Evolutionary conservation across 2,329 filamentous ascomycete species (phyloP), one percentile per base, ranked within the genome.

Genomic region (Ophiocordyceps polyrhachis-furcata): DNA sequence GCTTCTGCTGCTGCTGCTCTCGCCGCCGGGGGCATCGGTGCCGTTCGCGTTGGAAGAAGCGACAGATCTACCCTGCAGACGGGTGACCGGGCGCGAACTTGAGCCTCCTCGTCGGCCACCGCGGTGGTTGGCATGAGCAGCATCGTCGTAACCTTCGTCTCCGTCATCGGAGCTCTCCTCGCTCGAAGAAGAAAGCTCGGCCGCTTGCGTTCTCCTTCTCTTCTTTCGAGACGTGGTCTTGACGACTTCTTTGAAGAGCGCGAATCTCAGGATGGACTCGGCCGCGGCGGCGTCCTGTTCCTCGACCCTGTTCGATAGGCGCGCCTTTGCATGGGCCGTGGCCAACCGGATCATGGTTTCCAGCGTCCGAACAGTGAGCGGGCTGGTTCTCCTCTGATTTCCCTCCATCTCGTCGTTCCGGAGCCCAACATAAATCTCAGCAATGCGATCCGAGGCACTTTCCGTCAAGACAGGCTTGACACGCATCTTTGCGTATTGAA

Each of bases 251-350:
- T 96, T 96, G 73, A 98, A 98, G 32, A 98, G 72, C 2, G 91
- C 93, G 57, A 95, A 98, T 17, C 91, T 77, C 29, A 98, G 67
- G 51, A 98, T 93, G 9, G 78, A 74, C 60, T 98, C 89, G 11
- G 91, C 91, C 31, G 87, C 80, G 44, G 83, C 66, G 1, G 89
- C 88, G 60, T 98, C 91, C 45, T 81, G 79, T 59, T 93, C 76
- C 0, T 83, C 87, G 40, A 98, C 91, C 14, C 70, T 74, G 3
- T 69, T 61, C 0, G 82, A 76, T 5, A 98, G 74, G 4, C 91
- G 83, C 91, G 98, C 96, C 63, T 95, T 95, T 42, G 91, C 93
- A 62, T 98, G 93, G 0, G 88, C 91, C 67, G 98, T 93, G 1
- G 88, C 69, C 4, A 98, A 81, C 49, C 91, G 89, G 58, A 98